Conservation (phyloP, 257 asterid species). For the Scutellaria barbata region DNA sequence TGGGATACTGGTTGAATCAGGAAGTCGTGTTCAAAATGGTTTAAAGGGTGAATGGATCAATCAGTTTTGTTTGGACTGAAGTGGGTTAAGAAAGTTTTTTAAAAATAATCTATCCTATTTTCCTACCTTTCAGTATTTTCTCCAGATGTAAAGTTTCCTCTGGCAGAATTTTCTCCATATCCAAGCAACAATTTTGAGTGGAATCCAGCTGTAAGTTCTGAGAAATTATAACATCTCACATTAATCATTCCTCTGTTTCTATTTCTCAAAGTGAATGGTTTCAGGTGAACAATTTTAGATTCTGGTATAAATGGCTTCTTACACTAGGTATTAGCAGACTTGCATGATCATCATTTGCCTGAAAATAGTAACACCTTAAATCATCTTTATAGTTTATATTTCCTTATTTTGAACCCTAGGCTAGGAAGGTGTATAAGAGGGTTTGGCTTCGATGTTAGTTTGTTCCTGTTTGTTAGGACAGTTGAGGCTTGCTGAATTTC, state of each 20-base stretch:
- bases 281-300: background rate
- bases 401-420: conserved; percentile 13
- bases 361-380: background rate
- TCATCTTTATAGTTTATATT: too few species aligned
- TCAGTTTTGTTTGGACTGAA: conserved; percentile 24
- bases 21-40: conserved; percentile 50
- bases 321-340: background rate
- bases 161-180: conserved; percentile 89
- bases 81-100: conserved; percentile 8
- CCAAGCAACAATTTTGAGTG: conserved; percentile 67
- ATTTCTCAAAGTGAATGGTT: conserved; percentile 25
- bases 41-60: conserved; percentile 52
- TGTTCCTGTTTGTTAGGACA: conserved; percentile 14
- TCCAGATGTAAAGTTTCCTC: conserved; percentile 93
- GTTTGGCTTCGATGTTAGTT: conserved; percentile 5
- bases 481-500: conserved; percentile 10
- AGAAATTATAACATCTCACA: conserved; percentile 32
- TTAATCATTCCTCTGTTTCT: conserved; percentile 8
- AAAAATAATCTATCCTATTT: conserved; percentile 32
- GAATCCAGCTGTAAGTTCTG: conserved; percentile 83
- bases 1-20: conserved; percentile 90
- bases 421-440: conserved; percentile 20
- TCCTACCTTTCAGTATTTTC: conserved; percentile 77
- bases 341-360: conserved; percentile 12
- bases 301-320: background rate